Evolutionary conservation across 2,329 filamentous ascomycete genomes (phyloP).

Genomic region (Neospermospora avenae): DNA sequence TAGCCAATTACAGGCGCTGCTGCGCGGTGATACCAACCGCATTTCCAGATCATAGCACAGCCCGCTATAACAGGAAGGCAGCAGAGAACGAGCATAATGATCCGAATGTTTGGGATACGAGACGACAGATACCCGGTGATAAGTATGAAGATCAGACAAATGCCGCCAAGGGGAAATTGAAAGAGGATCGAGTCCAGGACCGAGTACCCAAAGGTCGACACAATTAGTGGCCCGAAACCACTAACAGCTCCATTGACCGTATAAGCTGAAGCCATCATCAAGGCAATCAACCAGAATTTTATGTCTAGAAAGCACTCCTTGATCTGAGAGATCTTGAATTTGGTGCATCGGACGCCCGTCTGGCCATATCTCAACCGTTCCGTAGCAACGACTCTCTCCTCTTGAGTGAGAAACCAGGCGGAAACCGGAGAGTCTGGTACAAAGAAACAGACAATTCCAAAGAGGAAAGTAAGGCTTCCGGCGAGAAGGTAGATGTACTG

Average conservation of each 20-base stretch:
- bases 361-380: constrained; percentile 61
- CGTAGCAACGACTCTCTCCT: constrained; percentile 62
- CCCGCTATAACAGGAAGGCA: constrained; percentile 74
- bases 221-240: constrained; percentile 69
- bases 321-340: constrained; percentile 58
- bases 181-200: constrained; percentile 65
- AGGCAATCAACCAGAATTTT: constrained; percentile 60
- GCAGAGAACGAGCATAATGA: constrained; percentile 61
- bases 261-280: constrained; percentile 70
- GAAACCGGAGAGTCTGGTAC: constrained; percentile 63
- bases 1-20: constrained; percentile 68
- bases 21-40: constrained; percentile 59
- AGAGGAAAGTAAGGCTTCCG: constrained; percentile 59
- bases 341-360: constrained; percentile 59
- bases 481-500: constrained; percentile 70
- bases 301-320: constrained; percentile 55
- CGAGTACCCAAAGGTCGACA: constrained; percentile 66
- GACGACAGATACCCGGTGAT: constrained; percentile 62
- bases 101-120: constrained; percentile 58
- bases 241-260: constrained; percentile 69
- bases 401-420: constrained; percentile 64
- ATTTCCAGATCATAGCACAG: constrained; percentile 73
- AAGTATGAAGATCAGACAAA: constrained; percentile 66
- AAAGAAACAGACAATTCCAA: constrained; percentile 61
- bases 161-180: constrained; percentile 69